Base-by-base conservation (phyloP, 2,329 filamentous ascomycete species). In the Cordyceps cicadae region DNA sequence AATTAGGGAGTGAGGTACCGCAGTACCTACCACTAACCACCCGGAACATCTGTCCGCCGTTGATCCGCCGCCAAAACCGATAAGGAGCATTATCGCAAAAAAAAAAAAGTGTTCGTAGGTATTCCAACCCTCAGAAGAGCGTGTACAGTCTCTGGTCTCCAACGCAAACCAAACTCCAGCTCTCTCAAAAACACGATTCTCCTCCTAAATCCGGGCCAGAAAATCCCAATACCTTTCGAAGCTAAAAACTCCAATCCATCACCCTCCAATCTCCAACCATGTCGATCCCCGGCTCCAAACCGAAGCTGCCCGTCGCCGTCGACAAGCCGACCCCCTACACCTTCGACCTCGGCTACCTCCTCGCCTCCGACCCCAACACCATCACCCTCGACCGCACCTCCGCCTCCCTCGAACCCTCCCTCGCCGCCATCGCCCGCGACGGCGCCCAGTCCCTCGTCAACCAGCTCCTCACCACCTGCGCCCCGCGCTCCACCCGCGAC, bases 391-490 rank as follows among this genome's bases (percentile, higher is more conserved):
- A 82, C 67, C 75, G 74, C 58, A 65, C 74, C 34, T 70, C 78
- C 43, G 65, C 74, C 34, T 70, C 78, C 43, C 75, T 87, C 64
- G 90, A 96, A 74, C 77, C 80, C 32, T 82, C 84, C 62, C 86
- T 97, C 63, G 81, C 87, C 64, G 77, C 83, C 46, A 85, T 87
- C 24, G 92, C 94, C 60, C 90, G 92, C 69, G 91, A 96, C 75
- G 92, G 90, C 74, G 90, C 92, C 14, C 94, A 99, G 77, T 87
- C 85, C 34, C 86, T 99, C 62, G 86, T 99, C 74, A 96, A 96
- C 81, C 92, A 97, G 76, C 87, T 99, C 63, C 86, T 99, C 45
- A 91, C 87, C 17, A 93, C 91, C 51, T 94, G 92, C 77, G 83
- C 90, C 29, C 87, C 97, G 68, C 83, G 81, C 62, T 87, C 88